Evolutionary conservation across 768 basidiomycete species (phyloP).

Genomic region (Boletus tomentosulus): DNA sequence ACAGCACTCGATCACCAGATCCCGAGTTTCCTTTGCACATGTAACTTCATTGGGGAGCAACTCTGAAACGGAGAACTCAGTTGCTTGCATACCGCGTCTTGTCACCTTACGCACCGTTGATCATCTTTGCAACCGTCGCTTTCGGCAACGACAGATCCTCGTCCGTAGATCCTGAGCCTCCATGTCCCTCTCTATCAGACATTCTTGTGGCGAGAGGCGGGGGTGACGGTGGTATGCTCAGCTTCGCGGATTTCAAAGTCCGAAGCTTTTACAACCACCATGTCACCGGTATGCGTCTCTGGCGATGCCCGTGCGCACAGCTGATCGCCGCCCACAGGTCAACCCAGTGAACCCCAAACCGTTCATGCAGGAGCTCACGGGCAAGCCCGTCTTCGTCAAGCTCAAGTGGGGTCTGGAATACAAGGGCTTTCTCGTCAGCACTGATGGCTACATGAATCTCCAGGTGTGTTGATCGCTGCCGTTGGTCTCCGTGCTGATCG

Average conservation of each 20-base stretch:
- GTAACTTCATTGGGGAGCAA: constrained; percentile 81
- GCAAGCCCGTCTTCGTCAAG: constrained; percentile 91
- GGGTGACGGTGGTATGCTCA: background rate
- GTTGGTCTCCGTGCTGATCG: background rate
- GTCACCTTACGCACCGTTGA: constrained; percentile 54
- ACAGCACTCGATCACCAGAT: constrained; percentile 97
- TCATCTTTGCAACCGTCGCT: constrained; percentile 97
- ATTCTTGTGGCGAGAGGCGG: constrained; percentile 38
- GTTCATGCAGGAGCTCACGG: constrained; percentile 96
- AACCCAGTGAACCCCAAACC: constrained; percentile 98
- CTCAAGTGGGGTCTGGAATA: constrained; percentile 99
- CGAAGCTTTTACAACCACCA: constrained; percentile 19
- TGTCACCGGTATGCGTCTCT: constrained; percentile 15
- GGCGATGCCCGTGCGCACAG: background rate
- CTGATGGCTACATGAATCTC: constrained; percentile 99
- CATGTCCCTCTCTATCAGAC: constrained; percentile 87
- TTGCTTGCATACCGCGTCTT: constrained; percentile 6
- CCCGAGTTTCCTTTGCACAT: constrained; percentile 94
- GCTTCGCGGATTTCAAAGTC: constrained; percentile 36
- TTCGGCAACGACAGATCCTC: constrained; percentile 95
- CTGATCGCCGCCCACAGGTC: constrained; percentile 44
- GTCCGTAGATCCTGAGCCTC: constrained; percentile 63
- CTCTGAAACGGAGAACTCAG: constrained; percentile 47
- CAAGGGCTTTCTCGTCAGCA: constrained; percentile 98
- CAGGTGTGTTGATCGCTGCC: constrained; percentile 53